These are phyloP conservation scores for Penicillium soppii DNA, from an alignment of 495 filamentous ascomycete genomes.

Conservation along the genomic window DNA sequence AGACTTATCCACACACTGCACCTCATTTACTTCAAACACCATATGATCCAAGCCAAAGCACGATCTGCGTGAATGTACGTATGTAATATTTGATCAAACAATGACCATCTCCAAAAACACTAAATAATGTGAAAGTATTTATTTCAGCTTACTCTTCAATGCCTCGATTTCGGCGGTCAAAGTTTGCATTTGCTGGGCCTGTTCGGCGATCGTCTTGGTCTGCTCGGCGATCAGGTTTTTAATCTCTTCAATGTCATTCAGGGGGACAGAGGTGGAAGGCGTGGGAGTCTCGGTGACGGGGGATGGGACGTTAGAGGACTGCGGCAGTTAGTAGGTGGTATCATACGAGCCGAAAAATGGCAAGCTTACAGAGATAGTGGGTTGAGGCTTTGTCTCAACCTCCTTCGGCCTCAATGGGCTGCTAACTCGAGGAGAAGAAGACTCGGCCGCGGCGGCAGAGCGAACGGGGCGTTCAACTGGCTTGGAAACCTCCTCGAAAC, in stretches of 20 bases:
- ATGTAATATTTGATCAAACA: not conserved
- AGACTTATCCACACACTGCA: constrained; percentile 23
- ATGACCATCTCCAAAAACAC: not conserved
- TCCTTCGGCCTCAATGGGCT: constrained; percentile 38
- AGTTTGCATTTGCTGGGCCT: constrained; percentile 44
- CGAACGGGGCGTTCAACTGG: constrained; percentile 50
- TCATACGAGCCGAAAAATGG: not conserved
- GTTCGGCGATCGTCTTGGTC: constrained; percentile 44
- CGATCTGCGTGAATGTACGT: not conserved
- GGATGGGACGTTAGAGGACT: constrained; percentile 23
- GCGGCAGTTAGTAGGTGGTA: constrained; percentile 14
- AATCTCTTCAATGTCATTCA: constrained; percentile 42
- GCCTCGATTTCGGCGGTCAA: constrained; percentile 47
- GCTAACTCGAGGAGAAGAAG: constrained; percentile 36
- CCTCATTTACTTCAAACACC: constrained; percentile 16
- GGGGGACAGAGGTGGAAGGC: constrained; percentile 25
- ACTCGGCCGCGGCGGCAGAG: constrained; percentile 19
- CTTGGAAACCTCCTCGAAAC: constrained; percentile 81
- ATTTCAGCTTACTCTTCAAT: constrained; percentile 44
- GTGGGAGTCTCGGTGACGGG: constrained; percentile 19
- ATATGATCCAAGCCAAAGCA: constrained; percentile 1
- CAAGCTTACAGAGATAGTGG: constrained; percentile 2
- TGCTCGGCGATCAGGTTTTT: constrained; percentile 46
- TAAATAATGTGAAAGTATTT: constrained; percentile 1
- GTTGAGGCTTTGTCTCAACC: constrained; percentile 21